phyloP scores from a whole-genome alignment of 192 early-diverging fungal genomes.

The Spinellus fusiger region DNA sequence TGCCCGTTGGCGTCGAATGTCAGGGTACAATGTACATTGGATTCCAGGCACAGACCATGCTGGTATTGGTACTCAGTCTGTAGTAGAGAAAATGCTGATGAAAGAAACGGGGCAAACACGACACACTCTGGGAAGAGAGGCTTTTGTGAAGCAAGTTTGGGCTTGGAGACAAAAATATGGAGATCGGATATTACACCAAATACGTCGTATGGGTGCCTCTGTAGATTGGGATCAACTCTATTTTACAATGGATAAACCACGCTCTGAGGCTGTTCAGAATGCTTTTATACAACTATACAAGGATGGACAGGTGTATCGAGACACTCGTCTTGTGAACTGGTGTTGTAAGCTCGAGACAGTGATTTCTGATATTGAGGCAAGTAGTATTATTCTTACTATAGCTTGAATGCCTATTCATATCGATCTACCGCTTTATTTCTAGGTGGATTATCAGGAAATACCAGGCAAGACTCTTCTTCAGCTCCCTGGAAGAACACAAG shows the following conservation, averaged over 20 bases:
- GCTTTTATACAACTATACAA: conserved; percentile 86
- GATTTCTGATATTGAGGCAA: conserved; percentile 86
- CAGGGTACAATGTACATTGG: conserved; percentile 83
- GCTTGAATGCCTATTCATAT: too few species aligned
- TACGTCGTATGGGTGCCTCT: conserved; percentile 76
- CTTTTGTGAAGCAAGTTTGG: conserved; percentile 81
- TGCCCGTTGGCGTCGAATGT: conserved; percentile 82
- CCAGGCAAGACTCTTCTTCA: conserved; percentile 58
- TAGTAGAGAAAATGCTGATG: conserved; percentile 89
- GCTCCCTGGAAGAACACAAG: conserved; percentile 61
- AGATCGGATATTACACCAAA: conserved; percentile 76
- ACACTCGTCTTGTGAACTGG: conserved; percentile 94
- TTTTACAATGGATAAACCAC: conserved; percentile 87
- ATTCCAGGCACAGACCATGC: conserved; percentile 97
- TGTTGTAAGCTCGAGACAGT: conserved; percentile 90
- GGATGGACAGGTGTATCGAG: conserved; percentile 87
- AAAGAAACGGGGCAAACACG: conserved; percentile 54
- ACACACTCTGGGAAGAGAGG: conserved; percentile 83
- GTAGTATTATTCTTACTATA: conserved; percentile 17
- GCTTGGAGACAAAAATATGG: conserved; percentile 81
- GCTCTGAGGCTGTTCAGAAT: conserved; percentile 73
- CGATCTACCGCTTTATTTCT: conserved; percentile 7
- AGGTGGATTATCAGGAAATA: conserved; percentile 81
- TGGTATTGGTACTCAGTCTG: conserved; percentile 93
- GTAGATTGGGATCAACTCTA: conserved; percentile 80